Conservation (phyloP, 345 rosid genomes). For the Aquilaria malaccensis region DNA sequence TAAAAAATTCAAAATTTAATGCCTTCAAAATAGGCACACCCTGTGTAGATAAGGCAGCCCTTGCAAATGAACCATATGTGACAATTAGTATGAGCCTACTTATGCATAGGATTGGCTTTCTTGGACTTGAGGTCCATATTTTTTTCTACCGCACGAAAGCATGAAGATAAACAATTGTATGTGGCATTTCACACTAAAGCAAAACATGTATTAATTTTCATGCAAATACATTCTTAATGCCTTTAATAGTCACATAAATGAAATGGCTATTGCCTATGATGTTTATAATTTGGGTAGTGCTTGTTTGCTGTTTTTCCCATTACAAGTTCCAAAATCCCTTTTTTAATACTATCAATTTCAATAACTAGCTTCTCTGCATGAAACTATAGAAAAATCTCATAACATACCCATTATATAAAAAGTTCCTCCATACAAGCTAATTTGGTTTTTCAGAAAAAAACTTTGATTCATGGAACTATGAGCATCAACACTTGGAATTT, state of each 20-base stretch:
- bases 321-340: conserved; percentile 64
- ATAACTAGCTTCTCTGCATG: conserved; percentile 49
- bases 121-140: conserved; percentile 63
- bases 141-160: conserved; percentile 46
- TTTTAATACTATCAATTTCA: conserved; percentile 50
- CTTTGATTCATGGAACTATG: too few species aligned
- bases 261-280: conserved; percentile 1
- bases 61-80: conserved; percentile 76
- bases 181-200: too few species aligned
- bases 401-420: conserved; percentile 10
- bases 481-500: too few species aligned
- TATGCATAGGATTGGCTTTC: conserved; percentile 55
- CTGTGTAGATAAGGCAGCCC: conserved; percentile 45
- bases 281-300: conserved; percentile 44
- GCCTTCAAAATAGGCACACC: conserved; percentile 31
- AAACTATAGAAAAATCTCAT: conserved; percentile 35
- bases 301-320: conserved; percentile 90
- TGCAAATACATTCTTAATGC: too few species aligned
- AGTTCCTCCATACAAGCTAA: neutral
- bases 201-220: too few species aligned
- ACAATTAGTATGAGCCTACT: conserved; percentile 58
- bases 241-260: too few species aligned
- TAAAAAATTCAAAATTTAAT: neutral
- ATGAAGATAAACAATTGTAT: neutral
- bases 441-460: neutral